Evolutionary conservation across 768 basidiomycete species (phyloP), one percentile per base, ranked within the genome.

Genomic region (Leccinum pellstonianum): DNA sequence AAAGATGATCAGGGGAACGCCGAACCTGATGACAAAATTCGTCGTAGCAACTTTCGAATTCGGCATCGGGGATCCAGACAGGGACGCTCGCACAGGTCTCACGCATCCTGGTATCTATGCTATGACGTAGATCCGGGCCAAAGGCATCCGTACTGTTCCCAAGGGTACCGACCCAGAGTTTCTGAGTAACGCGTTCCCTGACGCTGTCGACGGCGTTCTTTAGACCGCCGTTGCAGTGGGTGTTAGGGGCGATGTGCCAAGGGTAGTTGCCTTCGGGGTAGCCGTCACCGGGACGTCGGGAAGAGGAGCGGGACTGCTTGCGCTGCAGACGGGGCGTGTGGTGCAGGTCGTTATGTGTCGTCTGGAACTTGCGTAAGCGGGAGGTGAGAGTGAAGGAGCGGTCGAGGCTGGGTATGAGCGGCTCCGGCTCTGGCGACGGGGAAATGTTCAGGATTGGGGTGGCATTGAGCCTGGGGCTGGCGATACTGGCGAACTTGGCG

Each of bases 21-120:
- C 80, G 70, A 69, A 82, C 83, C 74, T 91, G 90, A 64, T 94
- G 92, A 67, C 91, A 94, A 71, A 92, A 94, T 64, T 90, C 87
- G 70, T 93, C 91, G 63, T 94, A 94, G 68, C 84, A 87, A 53
- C 84, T 84, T 60, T 85, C 80, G 62, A 94, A 93, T 67, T 91
- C 91, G 2, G 81, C 80, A 66, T 91, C 88, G 1, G 88, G 86
- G 56, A 94, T 87, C 92, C 91, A 93, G 19, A 93, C 88, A 0
- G 90, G 80, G 3, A 81, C 63, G 57, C 77, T 79, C 5, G 77
- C 71, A 35, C 73, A 72, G 58, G 79, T 63, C 23, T 80, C 73
- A 51, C 62, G 65, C 72, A 83, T 75, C 66, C 82, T 75, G 31
- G 69, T 64, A 62, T 91, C 84, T 62, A 92, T 80, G 33, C 80